A percentile compares a stretch with the other conserved stretches of the same genome.
Conservation (phyloP, 2,329 filamentous ascomycete species). For the Drechslerella coelobrocha region DNA sequence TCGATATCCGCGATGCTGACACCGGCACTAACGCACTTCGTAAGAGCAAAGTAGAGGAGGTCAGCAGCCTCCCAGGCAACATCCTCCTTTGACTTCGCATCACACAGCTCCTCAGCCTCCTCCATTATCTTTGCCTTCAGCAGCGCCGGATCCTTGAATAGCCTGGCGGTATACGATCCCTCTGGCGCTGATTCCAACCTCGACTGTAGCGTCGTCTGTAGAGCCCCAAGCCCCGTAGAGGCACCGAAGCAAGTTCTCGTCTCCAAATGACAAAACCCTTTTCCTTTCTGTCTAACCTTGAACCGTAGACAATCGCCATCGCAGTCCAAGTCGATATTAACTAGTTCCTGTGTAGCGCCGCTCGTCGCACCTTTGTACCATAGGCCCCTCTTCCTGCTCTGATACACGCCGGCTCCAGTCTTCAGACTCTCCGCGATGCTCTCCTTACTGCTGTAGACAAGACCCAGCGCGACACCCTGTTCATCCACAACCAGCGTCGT, state of each 20-base stretch:
- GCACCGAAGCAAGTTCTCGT: constrained; percentile 92
- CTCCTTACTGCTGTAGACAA: constrained; percentile 93
- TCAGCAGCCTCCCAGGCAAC: constrained; percentile 95
- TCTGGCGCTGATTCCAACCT: constrained; percentile 82
- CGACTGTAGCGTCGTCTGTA: constrained; percentile 84
- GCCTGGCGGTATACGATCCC: constrained; percentile 89
- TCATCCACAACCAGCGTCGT: constrained; percentile 92
- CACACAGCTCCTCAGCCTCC: constrained; percentile 92
- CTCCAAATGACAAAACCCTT: constrained; percentile 90
- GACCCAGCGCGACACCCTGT: constrained; percentile 78
- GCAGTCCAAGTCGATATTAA: constrained; percentile 86
- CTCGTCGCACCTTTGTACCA: constrained; percentile 98
- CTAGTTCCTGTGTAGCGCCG: constrained; percentile 87
- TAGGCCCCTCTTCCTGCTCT: constrained; percentile 90
- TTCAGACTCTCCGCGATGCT: constrained; percentile 85
- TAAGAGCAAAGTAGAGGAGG: constrained; percentile 91
- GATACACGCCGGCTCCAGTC: constrained; percentile 85
- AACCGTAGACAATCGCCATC: constrained; percentile 93
- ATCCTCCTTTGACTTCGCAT: constrained; percentile 80
- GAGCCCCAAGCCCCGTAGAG: constrained; percentile 77
- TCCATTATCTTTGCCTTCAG: constrained; percentile 97
- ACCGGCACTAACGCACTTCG: constrained; percentile 83
- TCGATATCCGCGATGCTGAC: constrained; percentile 89
- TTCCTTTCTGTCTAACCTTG: constrained; percentile 84
- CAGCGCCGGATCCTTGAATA: constrained; percentile 91